Conservation (phyloP, 371 early-diverging fungal genomes). For the Apophysomyces elegans region DNA sequence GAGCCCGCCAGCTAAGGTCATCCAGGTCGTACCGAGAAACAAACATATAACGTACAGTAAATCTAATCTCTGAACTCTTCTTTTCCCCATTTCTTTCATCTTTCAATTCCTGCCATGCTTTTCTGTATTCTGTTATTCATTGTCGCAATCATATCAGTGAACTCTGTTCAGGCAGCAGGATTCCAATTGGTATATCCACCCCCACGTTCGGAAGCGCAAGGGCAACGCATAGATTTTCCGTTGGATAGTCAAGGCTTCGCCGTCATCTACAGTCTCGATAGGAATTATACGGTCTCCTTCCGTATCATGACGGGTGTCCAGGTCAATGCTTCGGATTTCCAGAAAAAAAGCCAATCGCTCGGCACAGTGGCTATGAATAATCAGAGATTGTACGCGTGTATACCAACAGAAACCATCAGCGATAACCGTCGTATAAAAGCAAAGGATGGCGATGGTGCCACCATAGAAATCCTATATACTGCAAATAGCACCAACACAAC, state of each 20-base stretch:
- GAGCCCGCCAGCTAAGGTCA: background rate
- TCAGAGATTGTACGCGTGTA: conserved; percentile 3
- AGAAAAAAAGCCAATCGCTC: background rate
- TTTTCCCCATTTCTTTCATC: background rate
- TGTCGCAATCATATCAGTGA: too few relatives aligned
- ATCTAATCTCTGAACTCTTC: background rate
- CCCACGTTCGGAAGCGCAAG: background rate
- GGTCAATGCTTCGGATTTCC: conserved; percentile 1
- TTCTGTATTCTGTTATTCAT: background rate
- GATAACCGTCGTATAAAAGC: conserved; percentile 1
- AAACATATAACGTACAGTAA: background rate
- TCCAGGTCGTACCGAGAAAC: background rate
- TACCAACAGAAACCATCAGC: background rate
- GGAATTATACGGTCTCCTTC: background rate
- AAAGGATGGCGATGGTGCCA: conserved; percentile 7
- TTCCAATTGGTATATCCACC: conserved; percentile 4
- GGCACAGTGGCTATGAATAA: background rate
- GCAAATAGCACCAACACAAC: conserved; percentile 4
- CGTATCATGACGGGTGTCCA: background rate
- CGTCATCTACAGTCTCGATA: background rate
- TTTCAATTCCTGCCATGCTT: background rate
- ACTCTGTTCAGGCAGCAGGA: background rate
- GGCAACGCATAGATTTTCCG: conserved; percentile 1
- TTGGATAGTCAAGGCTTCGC: background rate
- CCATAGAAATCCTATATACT: background rate